Conservation (phyloP, 2,329 filamentous ascomycete species). For the Verticillium nubilum region DNA sequence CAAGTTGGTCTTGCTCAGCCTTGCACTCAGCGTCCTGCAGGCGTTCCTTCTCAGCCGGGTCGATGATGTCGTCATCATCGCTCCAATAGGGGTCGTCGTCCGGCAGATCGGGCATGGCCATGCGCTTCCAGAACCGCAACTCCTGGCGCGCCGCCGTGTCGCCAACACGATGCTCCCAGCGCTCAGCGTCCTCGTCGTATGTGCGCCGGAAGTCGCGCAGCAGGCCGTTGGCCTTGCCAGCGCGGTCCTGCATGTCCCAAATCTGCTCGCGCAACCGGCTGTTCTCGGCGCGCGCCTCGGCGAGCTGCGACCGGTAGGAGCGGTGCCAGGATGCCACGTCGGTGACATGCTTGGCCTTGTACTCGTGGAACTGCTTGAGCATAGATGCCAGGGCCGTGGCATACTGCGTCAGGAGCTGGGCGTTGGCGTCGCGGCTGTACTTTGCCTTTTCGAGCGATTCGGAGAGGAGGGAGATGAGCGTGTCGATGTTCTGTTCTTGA, state of each 20-base stretch:
- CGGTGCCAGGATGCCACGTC: conserved; percentile 62
- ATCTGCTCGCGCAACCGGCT: conserved; percentile 58
- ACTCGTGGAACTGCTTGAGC: conserved; percentile 60
- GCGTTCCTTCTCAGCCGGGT: conserved; percentile 54
- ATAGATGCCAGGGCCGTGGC: conserved; percentile 51
- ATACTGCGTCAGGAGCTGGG: conserved; percentile 51
- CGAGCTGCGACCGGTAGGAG: conserved; percentile 59
- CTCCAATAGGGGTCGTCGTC: conserved; percentile 55
- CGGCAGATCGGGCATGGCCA: conserved; percentile 56
- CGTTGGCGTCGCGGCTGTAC: conserved; percentile 55
- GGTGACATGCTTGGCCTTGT: conserved; percentile 56
- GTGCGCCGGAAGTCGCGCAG: conserved; percentile 51
- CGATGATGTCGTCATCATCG: conserved; percentile 60
- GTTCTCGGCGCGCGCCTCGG: conserved; percentile 61
- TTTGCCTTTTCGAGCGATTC: conserved; percentile 59
- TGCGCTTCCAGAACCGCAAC: conserved; percentile 60
- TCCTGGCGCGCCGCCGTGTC: conserved; percentile 50
- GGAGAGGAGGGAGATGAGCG: conserved; percentile 54
- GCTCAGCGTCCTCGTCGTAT: conserved; percentile 50
- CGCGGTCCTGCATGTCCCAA: conserved; percentile 60
- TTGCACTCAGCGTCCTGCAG: conserved; percentile 43
- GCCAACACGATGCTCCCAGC: conserved; percentile 49
- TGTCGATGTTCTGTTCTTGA: conserved; percentile 55
- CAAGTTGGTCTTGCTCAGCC: conserved; percentile 31
- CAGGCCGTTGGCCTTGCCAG: conserved; percentile 50